Conservation (phyloP, 495 filamentous ascomycete genomes). For the Penicillium longicatenatum region DNA sequence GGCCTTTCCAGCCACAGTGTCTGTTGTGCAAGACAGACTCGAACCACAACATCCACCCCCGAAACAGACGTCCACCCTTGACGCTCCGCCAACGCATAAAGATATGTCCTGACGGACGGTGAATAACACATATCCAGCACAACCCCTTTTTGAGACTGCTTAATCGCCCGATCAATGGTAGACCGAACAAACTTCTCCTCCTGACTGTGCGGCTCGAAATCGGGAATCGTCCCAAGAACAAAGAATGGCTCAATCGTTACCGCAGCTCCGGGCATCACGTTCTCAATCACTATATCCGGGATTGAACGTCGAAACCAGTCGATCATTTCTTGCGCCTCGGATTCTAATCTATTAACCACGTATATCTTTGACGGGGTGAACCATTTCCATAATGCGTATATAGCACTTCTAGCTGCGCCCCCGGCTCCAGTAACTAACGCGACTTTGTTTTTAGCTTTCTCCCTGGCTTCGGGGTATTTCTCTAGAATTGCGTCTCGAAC, state of each 20-base stretch:
- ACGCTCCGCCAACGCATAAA: background rate
- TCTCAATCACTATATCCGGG: background rate
- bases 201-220: background rate
- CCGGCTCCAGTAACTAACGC: slow-evolving; percentile 60
- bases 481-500: slow-evolving; percentile 61
- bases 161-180: background rate
- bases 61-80: background rate
- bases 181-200: background rate
- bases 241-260: background rate
- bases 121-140: slow-evolving; percentile 3
- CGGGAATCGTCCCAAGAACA: background rate
- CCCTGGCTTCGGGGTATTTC: slow-evolving; percentile 39
- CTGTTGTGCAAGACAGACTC: background rate
- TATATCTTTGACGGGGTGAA: background rate
- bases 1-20: background rate
- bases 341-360: background rate
- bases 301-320: background rate
- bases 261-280: background rate
- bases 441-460: slow-evolving; percentile 33
- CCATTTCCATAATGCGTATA: slow-evolving; percentile 41
- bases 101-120: background rate
- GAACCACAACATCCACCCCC: background rate
- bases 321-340: background rate
- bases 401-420: slow-evolving; percentile 59
- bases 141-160: background rate